Conservation (phyloP, 768 basidiomycete genomes). For the Omphalotus guepiniiformis region DNA sequence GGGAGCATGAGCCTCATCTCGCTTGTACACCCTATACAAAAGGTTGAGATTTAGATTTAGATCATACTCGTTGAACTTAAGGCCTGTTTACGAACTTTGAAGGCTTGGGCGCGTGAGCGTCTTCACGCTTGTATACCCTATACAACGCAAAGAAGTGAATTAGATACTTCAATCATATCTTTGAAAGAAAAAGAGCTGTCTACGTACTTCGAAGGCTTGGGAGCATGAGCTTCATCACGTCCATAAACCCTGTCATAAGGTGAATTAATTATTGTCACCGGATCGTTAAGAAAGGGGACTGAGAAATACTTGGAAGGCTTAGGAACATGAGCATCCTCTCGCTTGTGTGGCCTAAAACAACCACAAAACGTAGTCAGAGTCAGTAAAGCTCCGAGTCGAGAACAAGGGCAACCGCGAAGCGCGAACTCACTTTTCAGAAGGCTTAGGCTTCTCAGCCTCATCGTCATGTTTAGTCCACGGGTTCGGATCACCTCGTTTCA, state of each 20-base stretch:
- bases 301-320: not conserved
- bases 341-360: constrained; percentile 7
- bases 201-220: constrained; percentile 6
- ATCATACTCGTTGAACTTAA: not conserved
- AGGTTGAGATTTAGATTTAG: too few relatives aligned
- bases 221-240: constrained; percentile 8
- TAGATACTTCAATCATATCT: too few relatives aligned
- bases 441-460: constrained; percentile 3
- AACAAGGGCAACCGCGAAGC: constrained; percentile 3
- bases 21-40: constrained; percentile 4
- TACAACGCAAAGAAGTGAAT: too few relatives aligned
- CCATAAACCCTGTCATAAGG: constrained; percentile 3
- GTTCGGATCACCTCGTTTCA: constrained; percentile 18
- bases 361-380: too few relatives aligned
- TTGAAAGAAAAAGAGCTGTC: too few relatives aligned
- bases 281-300: too few relatives aligned
- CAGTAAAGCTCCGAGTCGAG: too few relatives aligned
- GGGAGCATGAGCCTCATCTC: constrained; percentile 11
- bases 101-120: constrained; percentile 9
- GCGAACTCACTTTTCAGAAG: constrained; percentile 12
- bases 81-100: not conserved
- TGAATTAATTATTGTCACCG: too few relatives aligned
- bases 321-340: constrained; percentile 8
- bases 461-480: constrained; percentile 9
- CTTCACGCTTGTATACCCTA: constrained; percentile 12